A percentile compares a stretch with the other conserved stretches of the same genome.
phyloP scores from a whole-genome alignment of 352 stramenopile species.

The Pythium oligandrum region DNA sequence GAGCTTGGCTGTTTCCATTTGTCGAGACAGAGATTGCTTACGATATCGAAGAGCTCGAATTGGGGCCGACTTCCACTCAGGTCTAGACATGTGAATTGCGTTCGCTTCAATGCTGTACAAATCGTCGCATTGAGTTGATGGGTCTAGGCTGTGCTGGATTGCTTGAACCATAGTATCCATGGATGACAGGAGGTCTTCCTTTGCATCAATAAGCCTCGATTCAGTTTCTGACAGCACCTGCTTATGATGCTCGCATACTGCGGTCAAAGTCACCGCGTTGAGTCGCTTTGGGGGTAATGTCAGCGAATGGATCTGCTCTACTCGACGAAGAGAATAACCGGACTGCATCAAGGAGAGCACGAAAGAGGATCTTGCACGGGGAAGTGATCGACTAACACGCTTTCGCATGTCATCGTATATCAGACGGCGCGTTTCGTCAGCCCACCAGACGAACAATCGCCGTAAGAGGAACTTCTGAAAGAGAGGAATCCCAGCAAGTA shows the following conservation, averaged over 20 bases:
- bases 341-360: constrained; percentile 34
- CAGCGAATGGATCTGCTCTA: constrained; percentile 40
- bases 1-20: constrained; percentile 36
- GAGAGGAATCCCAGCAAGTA: constrained; percentile 62
- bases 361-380: constrained; percentile 34
- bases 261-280: constrained; percentile 22
- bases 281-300: constrained; percentile 27
- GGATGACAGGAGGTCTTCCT: constrained; percentile 42
- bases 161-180: constrained; percentile 51
- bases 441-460: constrained; percentile 55
- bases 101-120: constrained; percentile 39
- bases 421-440: constrained; percentile 18
- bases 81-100: constrained; percentile 39
- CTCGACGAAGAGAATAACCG: constrained; percentile 24
- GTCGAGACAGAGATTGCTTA: constrained; percentile 23
- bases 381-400: constrained; percentile 26
- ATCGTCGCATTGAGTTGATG: constrained; percentile 41
- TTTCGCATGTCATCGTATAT: constrained; percentile 46
- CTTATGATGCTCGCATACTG: constrained; percentile 48
- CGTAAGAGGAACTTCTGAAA: constrained; percentile 70
- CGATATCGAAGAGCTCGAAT: constrained; percentile 38
- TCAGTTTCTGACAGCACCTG: constrained; percentile 29
- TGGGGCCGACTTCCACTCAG: constrained; percentile 59
- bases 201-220: constrained; percentile 61
- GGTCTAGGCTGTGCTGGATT: constrained; percentile 33